These are phyloP conservation scores for Monilinia vaccinii-corymbosi DNA, from an alignment of 2,329 filamentous ascomycete genomes.

Conservation along the genomic window DNA sequence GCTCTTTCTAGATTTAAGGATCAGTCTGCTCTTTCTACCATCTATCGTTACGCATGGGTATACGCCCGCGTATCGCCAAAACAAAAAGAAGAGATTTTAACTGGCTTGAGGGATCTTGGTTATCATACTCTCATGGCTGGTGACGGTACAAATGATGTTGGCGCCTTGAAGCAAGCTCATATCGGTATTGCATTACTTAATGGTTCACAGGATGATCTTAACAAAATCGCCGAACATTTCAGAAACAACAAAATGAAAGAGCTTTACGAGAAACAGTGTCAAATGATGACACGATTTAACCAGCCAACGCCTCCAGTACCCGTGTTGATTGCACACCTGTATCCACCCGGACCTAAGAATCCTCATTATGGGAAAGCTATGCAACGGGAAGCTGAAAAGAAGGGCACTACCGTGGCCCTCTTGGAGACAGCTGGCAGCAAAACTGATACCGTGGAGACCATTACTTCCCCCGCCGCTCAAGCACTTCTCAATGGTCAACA, in stretches of 20 bases:
- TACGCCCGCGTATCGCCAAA: conserved; percentile 97
- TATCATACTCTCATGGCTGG: conserved; percentile 99
- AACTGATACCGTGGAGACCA: conserved; percentile 48
- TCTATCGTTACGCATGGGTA: conserved; percentile 89
- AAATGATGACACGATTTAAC: conserved; percentile 91
- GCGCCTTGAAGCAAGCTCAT: conserved; percentile 94
- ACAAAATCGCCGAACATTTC: conserved; percentile 84
- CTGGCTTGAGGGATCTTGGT: conserved; percentile 89
- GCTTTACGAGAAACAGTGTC: conserved; percentile 90
- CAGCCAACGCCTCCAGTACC: conserved; percentile 89
- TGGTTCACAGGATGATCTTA: conserved; percentile 83
- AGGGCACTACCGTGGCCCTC: conserved; percentile 51
- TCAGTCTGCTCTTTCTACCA: conserved; percentile 63
- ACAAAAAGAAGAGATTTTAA: conserved; percentile 97
- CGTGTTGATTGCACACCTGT: conserved; percentile 85
- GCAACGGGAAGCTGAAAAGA: conserved; percentile 73
- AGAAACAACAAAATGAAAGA: conserved; percentile 98
- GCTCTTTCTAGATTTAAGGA: conserved; percentile 82
- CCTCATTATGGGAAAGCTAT: conserved; percentile 93
- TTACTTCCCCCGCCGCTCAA: conserved; percentile 58
- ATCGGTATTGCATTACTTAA: conserved; percentile 95
- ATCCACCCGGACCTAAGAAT: conserved; percentile 81
- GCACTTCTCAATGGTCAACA: conserved; percentile 45
- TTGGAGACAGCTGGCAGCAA: conserved; percentile 45
- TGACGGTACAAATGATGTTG: conserved; percentile 96